A percentile compares a stretch with the other conserved stretches of the same genome.
phyloP scores from a whole-genome alignment of 2,329 filamentous ascomycete species.

The Ophiostoma piceae region DNA sequence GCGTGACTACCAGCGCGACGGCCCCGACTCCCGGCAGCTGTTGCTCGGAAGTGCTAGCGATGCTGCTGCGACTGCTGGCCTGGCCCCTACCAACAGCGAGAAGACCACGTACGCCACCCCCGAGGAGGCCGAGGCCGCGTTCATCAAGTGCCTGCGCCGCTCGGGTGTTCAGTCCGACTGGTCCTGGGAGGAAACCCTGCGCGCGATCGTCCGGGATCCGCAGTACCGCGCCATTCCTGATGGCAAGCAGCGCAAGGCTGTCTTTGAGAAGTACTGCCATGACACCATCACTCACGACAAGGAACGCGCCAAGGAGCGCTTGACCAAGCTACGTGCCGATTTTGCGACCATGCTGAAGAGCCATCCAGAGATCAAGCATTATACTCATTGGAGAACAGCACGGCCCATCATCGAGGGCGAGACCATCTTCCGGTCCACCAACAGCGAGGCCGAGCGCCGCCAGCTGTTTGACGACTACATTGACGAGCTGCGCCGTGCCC shows the following conservation, averaged over 20 bases:
- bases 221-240: slow-evolving; percentile 92
- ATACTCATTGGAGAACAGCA: slow-evolving; percentile 94
- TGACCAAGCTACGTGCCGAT: slow-evolving; percentile 85
- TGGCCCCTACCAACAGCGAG: slow-evolving; percentile 61
- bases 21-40: slow-evolving; percentile 51
- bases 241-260: slow-evolving; percentile 79
- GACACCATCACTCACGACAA: slow-evolving; percentile 90
- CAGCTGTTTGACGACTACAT: slow-evolving; percentile 94
- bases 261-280: slow-evolving; percentile 91
- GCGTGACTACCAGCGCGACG: not conserved
- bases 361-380: slow-evolving; percentile 94
- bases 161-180: slow-evolving; percentile 85
- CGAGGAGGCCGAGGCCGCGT: slow-evolving; percentile 89
- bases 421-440: slow-evolving; percentile 88
- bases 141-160: slow-evolving; percentile 81
- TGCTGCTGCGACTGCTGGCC: slow-evolving; percentile 45
- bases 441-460: slow-evolving; percentile 78
- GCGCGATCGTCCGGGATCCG: slow-evolving; percentile 78
- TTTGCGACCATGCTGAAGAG: slow-evolving; percentile 95
- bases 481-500: slow-evolving; percentile 70
- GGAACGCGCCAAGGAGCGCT: slow-evolving; percentile 86
- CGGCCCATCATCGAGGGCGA: slow-evolving; percentile 91
- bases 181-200: slow-evolving; percentile 86
- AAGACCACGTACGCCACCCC: slow-evolving; percentile 70
- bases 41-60: slow-evolving; percentile 45